Evolutionary conservation across 2,329 filamentous ascomycete species (phyloP), one percentile per base, ranked within the genome.

Genomic region (Tolypocladium tropicale): DNA sequence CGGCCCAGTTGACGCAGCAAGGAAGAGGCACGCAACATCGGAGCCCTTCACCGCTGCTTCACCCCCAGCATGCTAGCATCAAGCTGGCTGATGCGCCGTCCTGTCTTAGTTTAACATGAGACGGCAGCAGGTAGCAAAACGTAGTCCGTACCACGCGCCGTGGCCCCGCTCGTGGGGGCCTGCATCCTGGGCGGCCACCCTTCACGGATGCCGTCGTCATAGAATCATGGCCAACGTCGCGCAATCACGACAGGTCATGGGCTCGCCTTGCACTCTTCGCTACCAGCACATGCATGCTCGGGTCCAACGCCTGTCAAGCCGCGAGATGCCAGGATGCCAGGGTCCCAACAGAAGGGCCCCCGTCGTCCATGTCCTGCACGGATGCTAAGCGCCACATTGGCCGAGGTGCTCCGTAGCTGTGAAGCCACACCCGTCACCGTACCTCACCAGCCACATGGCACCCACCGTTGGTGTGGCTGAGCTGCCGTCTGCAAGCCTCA

Each of bases 401-500:
- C 43, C 23, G 25, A n/a, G n/a, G n/a, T n/a, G n/a, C n/a, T n/a
- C n/a, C n/a, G 16, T 4, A 28, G 6, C 6, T 12, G 30, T 16
- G 36, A 30, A 53, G 55, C 55, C 57, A 53, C 52, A 54, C 25
- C 34, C 33, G 52, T 9, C 25, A 28, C 54, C 28, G 32, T 32
- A 12, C 23, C 52, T 33, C 33, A 10, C 21, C 28, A 53, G 49
- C 49, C 49, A 53, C 53, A 25, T n/a, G 7, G 14, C 53, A 11
- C 25, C 36, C 32, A 48, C 18, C 58, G 58, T 60, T 59, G 56
- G 33, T 60, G 61, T 60, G 60, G 56, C 59, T 57, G 59, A 59
- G 56, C 28, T 53, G 36, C 11, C 21, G 18, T 33, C 5, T 64
- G 55, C 14, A 51, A 55, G 62, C 68, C 68, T 70, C 62, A 70